Percentiles rank a stretch among this genome's conserved stretches.
Conservation (phyloP, 352 stramenopile genomes). For the Elongisporangium prolatum region DNA sequence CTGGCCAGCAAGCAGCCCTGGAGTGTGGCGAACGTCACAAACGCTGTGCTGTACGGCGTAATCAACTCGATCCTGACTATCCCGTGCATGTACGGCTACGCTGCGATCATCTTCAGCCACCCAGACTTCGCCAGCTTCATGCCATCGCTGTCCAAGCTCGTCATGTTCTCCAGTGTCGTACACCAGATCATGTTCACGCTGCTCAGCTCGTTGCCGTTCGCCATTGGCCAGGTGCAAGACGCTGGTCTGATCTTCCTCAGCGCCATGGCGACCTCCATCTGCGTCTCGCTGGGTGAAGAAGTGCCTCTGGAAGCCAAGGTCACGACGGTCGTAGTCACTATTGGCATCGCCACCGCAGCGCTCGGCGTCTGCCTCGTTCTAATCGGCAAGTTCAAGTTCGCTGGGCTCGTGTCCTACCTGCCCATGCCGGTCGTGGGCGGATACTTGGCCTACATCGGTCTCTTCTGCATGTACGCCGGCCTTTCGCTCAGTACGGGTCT, state of each 20-base stretch:
- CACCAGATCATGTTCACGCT: slow-evolving; percentile 91
- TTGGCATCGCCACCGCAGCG: slow-evolving; percentile 88
- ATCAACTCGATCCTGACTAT: slow-evolving; percentile 95
- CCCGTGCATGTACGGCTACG: slow-evolving; percentile 94
- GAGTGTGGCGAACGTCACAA: slow-evolving; percentile 38
- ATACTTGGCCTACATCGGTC: slow-evolving; percentile 97
- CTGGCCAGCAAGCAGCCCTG: background rate
- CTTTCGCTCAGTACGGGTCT: slow-evolving; percentile 89
- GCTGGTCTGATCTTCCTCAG: slow-evolving; percentile 98
- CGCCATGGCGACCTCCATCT: slow-evolving; percentile 91
- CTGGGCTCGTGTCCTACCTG: slow-evolving; percentile 94
- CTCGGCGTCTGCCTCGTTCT: slow-evolving; percentile 93
- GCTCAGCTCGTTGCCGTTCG: slow-evolving; percentile 93
- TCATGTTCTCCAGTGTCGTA: slow-evolving; percentile 94
- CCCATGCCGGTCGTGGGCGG: slow-evolving; percentile 96
- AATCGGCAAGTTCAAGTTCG: slow-evolving; percentile 92
- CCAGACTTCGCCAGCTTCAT: slow-evolving; percentile 86
- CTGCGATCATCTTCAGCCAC: slow-evolving; percentile 94
- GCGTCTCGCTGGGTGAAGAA: slow-evolving; percentile 60
- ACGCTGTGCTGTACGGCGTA: slow-evolving; percentile 80
- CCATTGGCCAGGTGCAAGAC: slow-evolving; percentile 98
- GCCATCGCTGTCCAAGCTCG: slow-evolving; percentile 93
- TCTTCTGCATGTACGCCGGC: slow-evolving; percentile 93
- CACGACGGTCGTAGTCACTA: slow-evolving; percentile 92
- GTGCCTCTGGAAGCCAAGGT: slow-evolving; percentile 77